phyloP scores from a whole-genome alignment of 2,329 filamentous ascomycete genomes.

The Coleophoma eucalyptorum region DNA sequence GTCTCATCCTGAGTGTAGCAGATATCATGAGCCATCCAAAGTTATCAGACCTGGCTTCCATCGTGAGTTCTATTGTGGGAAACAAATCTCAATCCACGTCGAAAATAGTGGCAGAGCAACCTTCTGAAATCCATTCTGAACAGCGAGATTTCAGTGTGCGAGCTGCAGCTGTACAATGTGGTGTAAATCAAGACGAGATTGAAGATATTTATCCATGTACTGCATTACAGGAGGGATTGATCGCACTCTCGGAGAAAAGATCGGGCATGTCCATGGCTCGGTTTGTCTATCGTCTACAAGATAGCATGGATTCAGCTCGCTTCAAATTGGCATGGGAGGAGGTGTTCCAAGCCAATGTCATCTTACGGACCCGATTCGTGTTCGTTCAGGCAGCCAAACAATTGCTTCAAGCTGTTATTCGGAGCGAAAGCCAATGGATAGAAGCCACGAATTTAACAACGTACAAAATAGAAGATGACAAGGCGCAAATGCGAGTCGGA shows the following conservation, averaged over 20 bases:
- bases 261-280: conserved; percentile 28
- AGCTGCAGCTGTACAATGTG: not conserved
- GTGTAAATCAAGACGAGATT: conserved; percentile 5
- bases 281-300: conserved; percentile 2
- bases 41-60: conserved; percentile 2
- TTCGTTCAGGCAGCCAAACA: not conserved
- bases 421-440: too few relatives aligned
- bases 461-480: too few relatives aligned
- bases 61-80: not conserved
- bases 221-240: conserved; percentile 29
- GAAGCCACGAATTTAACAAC: too few relatives aligned
- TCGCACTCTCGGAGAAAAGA: conserved; percentile 26
- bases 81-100: too few relatives aligned
- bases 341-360: not conserved
- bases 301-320: not conserved
- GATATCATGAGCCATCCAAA: conserved; percentile 32
- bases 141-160: too few relatives aligned
- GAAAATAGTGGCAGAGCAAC: too few relatives aligned
- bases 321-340: conserved; percentile 6
- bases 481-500: too few relatives aligned
- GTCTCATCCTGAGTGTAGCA: conserved; percentile 31
- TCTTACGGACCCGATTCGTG: not conserved
- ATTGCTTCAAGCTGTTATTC: not conserved
- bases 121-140: too few relatives aligned
- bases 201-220: conserved; percentile 33